Evolutionary conservation across 352 stramenopile genomes (phyloP), one percentile per base, ranked within the genome.

Genomic region (Thalassiosira exigua): DNA sequence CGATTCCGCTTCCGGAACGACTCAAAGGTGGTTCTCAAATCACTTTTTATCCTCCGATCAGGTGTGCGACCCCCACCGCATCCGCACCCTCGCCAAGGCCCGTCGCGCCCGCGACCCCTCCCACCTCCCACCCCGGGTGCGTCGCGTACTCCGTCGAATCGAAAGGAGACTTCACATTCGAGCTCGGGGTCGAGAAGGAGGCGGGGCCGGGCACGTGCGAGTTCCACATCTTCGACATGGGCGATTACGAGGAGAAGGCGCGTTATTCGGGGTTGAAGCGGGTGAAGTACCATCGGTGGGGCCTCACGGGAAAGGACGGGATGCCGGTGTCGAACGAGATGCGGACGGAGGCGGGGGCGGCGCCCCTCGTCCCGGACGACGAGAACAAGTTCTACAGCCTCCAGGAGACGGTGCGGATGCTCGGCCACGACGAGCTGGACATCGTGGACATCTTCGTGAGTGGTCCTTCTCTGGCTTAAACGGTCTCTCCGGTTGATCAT

Each of bases 361-460:
- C n/a, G n/a, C n/a, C n/a, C n/a, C n/a, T n/a, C n/a, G n/a, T 44
- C 30, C n/a, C 0, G n/a, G 17, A 30, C 27, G 26, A 26, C 56
- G 33, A 21, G 1, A 21, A 77, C 24, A 44, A 36, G 22, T 87
- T 74, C 53, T 78, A 83, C 44, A 71, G 68, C n/a, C 61, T 92
- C 36, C 22, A 46, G 24, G 79, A 90, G 53, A 88, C 73, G 5
- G 71, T 90, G 1, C 42, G 78, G 24, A 24, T 73, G 36, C 64
- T 91, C 14, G 87, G 87, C 19, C 87, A 92, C 57, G 56, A 82
- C 17, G 64, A 82, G 12, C 65, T 75, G 48, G 80, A 69, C 46
- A 65, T 51, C 33, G 89, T 92, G 58, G 84, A 92, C 68, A 54
- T 92, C 22, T 90, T 92, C 51, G 90, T 90, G 62, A 90, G 90